phyloP scores from a whole-genome alignment of 2,329 filamentous ascomycete genomes.

The Aaosphaeria pasadenensis region DNA sequence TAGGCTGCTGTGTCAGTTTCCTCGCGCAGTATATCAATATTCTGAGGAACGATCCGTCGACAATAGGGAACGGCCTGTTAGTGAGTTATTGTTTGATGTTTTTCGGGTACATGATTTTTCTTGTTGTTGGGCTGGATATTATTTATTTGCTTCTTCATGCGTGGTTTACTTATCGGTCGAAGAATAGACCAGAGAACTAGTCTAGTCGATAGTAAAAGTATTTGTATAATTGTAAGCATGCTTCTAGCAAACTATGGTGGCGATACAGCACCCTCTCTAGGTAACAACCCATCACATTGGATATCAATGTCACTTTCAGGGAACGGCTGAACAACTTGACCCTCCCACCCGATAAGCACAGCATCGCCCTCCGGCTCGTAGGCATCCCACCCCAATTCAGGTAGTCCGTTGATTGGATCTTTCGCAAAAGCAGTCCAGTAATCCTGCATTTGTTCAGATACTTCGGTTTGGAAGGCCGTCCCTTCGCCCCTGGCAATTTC shows the following conservation, averaged over 20 bases:
- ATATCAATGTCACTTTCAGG: slow-evolving; percentile 15
- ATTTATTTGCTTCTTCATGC: too few relatives aligned
- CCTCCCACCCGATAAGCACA: slow-evolving; percentile 18
- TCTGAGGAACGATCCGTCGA: too few relatives aligned
- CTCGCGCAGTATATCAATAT: too few relatives aligned
- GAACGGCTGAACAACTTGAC: slow-evolving; percentile 14
- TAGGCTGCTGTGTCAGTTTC: too few relatives aligned
- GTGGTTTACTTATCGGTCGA: too few relatives aligned
- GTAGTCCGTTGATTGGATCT: slow-evolving; percentile 27
- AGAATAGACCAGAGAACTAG: too few relatives aligned
- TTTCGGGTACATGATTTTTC: too few relatives aligned
- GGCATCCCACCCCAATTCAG: slow-evolving; percentile 29
- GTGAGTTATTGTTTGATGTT: too few relatives aligned
- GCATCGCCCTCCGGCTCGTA: slow-evolving; percentile 24
- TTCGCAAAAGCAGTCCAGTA: slow-evolving; percentile 34
- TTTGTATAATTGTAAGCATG: not conserved
- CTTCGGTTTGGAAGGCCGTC: slow-evolving; percentile 24
- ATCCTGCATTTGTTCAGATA: slow-evolving; percentile 37
- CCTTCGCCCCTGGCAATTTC: slow-evolving; percentile 21
- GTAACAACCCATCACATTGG: slow-evolving; percentile 8
- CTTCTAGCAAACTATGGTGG: not conserved
- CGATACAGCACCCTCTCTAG: not conserved
- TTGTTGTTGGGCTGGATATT: too few relatives aligned
- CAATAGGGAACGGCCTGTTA: too few relatives aligned
- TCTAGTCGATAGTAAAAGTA: too few relatives aligned